phyloP scores from a whole-genome alignment of 208 protist species.

The Borovskyia barvae region DNA sequence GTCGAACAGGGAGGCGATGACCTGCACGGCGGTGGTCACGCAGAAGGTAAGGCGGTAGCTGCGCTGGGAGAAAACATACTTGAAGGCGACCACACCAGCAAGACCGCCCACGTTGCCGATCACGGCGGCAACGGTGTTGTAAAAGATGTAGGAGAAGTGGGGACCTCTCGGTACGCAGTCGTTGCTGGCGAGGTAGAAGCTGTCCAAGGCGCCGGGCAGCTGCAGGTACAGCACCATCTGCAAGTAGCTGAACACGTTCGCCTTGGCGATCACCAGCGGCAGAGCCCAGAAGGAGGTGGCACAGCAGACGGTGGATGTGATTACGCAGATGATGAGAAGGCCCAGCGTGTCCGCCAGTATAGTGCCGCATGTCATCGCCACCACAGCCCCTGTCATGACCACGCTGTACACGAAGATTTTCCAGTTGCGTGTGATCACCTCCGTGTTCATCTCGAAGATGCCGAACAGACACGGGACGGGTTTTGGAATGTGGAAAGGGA shows the following conservation, averaged over 20 bases:
- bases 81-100: slow-evolving; percentile 49
- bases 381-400: slow-evolving; percentile 38
- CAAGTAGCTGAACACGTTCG: slow-evolving; percentile 55
- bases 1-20: slow-evolving; percentile 60
- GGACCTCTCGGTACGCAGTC: slow-evolving; percentile 47
- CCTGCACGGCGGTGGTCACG: slow-evolving; percentile 40
- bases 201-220: slow-evolving; percentile 50
- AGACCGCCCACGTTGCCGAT: slow-evolving; percentile 46
- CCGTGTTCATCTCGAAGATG: slow-evolving; percentile 58
- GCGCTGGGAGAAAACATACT: slow-evolving; percentile 48
- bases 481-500: slow-evolving; percentile 1
- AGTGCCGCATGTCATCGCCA: slow-evolving; percentile 38
- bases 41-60: slow-evolving; percentile 56
- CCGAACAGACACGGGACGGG: slow-evolving; percentile 34
- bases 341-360: slow-evolving; percentile 31
- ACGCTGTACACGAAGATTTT: slow-evolving; percentile 46
- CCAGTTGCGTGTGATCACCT: slow-evolving; percentile 44
- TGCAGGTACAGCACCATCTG: slow-evolving; percentile 53
- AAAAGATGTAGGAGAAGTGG: slow-evolving; percentile 62
- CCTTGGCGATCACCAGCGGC: slow-evolving; percentile 48
- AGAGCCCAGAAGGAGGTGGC: slow-evolving; percentile 53
- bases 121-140: slow-evolving; percentile 41
- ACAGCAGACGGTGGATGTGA: slow-evolving; percentile 31
- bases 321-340: slow-evolving; percentile 25
- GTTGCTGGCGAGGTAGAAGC: slow-evolving; percentile 37